These are phyloP conservation scores for Trichoderma endophyticum DNA, from an alignment of 2,329 filamentous ascomycete genomes.

Conservation along the genomic window DNA sequence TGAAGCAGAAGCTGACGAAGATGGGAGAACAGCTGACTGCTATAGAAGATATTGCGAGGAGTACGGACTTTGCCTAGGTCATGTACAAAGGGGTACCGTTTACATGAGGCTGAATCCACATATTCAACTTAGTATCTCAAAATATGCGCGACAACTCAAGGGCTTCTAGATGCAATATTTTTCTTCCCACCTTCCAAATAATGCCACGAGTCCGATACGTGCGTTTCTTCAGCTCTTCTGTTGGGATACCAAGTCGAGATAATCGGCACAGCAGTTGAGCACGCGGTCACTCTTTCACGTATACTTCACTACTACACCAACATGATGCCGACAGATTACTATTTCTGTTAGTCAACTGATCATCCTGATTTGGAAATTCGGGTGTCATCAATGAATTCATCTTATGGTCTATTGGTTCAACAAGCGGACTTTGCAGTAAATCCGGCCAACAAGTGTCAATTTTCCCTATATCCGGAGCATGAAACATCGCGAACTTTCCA, in stretches of 20 bases:
- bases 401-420: neutral
- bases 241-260: neutral
- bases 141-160: neutral
- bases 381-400: neutral
- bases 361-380: neutral
- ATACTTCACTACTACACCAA: neutral
- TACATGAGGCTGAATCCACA: neutral
- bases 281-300: neutral
- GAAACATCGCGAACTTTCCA: neutral
- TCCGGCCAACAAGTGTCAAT: neutral
- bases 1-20: neutral
- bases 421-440: neutral
- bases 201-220: neutral
- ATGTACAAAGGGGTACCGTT: neutral
- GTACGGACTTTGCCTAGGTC: neutral
- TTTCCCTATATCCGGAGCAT: neutral
- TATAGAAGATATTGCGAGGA: neutral
- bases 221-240: neutral
- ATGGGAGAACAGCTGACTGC: neutral
- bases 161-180: neutral
- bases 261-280: neutral
- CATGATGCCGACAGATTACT: neutral
- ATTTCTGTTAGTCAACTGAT: neutral
- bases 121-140: neutral
- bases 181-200: too few relatives aligned